A percentile compares a stretch with the other conserved stretches of the same genome.
Evolutionary conservation across 179 eudicot species (phyloP).

Genomic region (Spinacia oleracea): DNA sequence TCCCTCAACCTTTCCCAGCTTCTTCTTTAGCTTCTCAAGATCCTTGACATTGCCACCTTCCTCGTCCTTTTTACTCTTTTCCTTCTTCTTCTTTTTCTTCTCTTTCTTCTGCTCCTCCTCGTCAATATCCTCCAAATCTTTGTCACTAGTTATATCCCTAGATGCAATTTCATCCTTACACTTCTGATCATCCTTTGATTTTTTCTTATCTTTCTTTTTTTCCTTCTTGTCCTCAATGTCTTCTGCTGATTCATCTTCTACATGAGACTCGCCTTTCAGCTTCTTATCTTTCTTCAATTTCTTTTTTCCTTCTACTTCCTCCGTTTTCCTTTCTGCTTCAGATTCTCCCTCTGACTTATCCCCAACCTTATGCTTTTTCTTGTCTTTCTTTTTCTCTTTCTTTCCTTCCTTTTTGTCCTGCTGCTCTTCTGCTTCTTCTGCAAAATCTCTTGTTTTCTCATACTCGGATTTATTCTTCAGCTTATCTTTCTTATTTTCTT

Average conservation of each 20-base stretch:
- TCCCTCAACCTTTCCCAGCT: slow-evolving; percentile 61
- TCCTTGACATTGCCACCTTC: slow-evolving; percentile 47
- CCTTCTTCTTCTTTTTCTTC: slow-evolving; percentile 38
- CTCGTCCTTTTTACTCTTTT: slow-evolving; percentile 38
- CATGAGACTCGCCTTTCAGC: slow-evolving; percentile 13
- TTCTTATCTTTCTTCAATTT: slow-evolving; percentile 22
- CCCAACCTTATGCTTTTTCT: slow-evolving; percentile 18
- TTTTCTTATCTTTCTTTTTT: slow-evolving; percentile 29
- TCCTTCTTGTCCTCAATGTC: slow-evolving; percentile 15
- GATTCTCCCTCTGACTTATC: slow-evolving; percentile 18
- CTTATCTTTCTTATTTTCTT: slow-evolving; percentile 19
- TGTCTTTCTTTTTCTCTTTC: slow-evolving; percentile 15
- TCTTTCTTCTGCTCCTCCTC: slow-evolving; percentile 21
- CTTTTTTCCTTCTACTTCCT: slow-evolving; percentile 22
- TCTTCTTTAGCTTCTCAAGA: slow-evolving; percentile 55
- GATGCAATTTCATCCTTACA: slow-evolving; percentile 17
- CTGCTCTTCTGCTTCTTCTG: slow-evolving; percentile 10
- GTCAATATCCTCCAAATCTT: slow-evolving; percentile 21
- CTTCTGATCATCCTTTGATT: slow-evolving; percentile 23
- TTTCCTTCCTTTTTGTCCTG: slow-evolving; percentile 16
- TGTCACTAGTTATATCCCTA: slow-evolving; percentile 20
- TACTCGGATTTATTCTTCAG: slow-evolving; percentile 9
- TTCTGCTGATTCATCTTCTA: slow-evolving; percentile 11
- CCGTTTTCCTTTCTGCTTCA: slow-evolving; percentile 22
- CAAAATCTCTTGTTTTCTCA: slow-evolving; percentile 14